phyloP scores from a whole-genome alignment of 2,329 filamentous ascomycete species.

The Stenocarpella maydis region DNA sequence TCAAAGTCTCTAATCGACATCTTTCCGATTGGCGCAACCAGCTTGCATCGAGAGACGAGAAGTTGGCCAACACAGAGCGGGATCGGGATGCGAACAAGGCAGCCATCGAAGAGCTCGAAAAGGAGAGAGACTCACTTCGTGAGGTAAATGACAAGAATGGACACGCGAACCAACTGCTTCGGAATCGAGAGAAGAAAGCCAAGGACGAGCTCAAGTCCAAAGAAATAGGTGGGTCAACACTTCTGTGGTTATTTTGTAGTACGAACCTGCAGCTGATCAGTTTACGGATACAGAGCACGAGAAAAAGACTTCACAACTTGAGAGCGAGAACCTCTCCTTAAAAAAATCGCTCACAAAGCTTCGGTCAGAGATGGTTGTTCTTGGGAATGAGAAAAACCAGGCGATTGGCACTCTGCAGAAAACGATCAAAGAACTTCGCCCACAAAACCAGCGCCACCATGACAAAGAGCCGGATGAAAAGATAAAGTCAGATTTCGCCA shows the following conservation, averaged over 20 bases:
- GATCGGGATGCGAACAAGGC: not conserved
- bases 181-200: not conserved
- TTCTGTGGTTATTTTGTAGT: no score
- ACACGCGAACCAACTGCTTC: no score
- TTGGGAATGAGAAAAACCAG: not conserved
- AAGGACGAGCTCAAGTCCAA: not conserved
- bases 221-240: not conserved
- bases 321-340: not conserved
- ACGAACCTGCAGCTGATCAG: no score
- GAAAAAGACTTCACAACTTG: not conserved
- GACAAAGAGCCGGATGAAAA: conserved; percentile 34
- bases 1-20: not conserved
- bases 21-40: not conserved
- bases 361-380: no score
- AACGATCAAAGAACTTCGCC: conserved; percentile 6
- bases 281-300: not conserved
- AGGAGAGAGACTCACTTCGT: not conserved
- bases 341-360: no score
- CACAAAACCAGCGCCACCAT: not conserved
- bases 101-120: not conserved
- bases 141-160: not conserved
- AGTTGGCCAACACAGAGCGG: not conserved
- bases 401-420: not conserved
- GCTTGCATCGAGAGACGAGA: not conserved
- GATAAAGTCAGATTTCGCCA: conserved; percentile 25